phyloP scores from a whole-genome alignment of 1,284 basidiomycete species.

The Puccinia hordei region DNA sequence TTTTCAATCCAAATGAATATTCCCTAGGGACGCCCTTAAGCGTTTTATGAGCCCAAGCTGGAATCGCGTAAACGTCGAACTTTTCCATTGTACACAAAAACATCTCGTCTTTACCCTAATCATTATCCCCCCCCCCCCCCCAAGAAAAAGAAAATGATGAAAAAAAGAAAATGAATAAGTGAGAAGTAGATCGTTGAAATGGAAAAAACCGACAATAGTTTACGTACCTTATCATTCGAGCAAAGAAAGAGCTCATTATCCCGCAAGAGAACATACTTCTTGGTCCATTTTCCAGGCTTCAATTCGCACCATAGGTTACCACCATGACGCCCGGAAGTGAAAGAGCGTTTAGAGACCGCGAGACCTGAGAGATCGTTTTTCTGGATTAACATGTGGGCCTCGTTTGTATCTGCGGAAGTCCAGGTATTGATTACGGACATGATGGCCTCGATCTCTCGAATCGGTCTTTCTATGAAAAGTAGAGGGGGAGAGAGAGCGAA shows the following conservation, averaged over 20 bases:
- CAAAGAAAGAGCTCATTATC: slow-evolving; percentile 43
- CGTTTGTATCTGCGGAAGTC: slow-evolving; percentile 36
- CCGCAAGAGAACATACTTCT: slow-evolving; percentile 41
- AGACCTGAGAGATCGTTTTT: slow-evolving; percentile 34
- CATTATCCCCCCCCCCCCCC: no score
- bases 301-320: slow-evolving; percentile 36
- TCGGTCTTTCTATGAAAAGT: slow-evolving; percentile 29
- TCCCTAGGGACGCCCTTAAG: slow-evolving; percentile 37
- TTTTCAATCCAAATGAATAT: slow-evolving; percentile 45
- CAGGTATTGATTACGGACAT: slow-evolving; percentile 33
- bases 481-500: not conserved
- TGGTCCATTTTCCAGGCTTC: slow-evolving; percentile 47
- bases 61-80: slow-evolving; percentile 46
- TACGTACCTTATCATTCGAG: slow-evolving; percentile 43
- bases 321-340: slow-evolving; percentile 33
- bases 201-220: no score
- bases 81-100: slow-evolving; percentile 48
- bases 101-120: slow-evolving; percentile 48
- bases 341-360: slow-evolving; percentile 28
- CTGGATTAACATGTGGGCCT: slow-evolving; percentile 44
- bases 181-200: not conserved
- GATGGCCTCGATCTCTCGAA: slow-evolving; percentile 41
- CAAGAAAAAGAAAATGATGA: no score
- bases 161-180: no score
- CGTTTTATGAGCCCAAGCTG: slow-evolving; percentile 2